phyloP scores from a whole-genome alignment of 495 filamentous ascomycete species.

The Podospora tetraspora region DNA sequence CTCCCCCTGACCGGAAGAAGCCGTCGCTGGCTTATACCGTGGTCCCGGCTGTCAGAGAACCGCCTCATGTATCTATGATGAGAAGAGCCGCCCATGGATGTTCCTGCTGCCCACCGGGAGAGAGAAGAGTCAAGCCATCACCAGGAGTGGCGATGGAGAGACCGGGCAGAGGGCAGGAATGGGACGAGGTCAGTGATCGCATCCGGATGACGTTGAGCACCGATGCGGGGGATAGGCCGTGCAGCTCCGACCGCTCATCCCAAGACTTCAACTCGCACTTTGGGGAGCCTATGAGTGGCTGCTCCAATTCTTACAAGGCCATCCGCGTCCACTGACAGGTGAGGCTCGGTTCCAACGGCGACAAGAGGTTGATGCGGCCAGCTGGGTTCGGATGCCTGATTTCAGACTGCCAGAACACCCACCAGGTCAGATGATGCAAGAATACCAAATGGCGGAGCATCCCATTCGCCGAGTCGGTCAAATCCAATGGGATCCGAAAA shows the following conservation, averaged over 20 bases:
- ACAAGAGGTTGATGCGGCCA: conserved; percentile 1
- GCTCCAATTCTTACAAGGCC: background rate
- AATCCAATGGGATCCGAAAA: conserved; percentile 3
- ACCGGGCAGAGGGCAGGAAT: background rate
- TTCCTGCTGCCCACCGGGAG: background rate
- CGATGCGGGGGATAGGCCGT: background rate
- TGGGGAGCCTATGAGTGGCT: background rate
- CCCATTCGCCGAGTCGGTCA: conserved; percentile 10
- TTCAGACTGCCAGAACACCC: background rate
- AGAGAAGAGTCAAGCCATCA: background rate
- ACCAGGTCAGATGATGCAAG: conserved; percentile 17
- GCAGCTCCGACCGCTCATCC: background rate
- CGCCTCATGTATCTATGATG: background rate
- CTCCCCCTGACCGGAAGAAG: background rate
- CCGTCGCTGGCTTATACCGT: background rate
- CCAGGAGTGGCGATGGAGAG: background rate
- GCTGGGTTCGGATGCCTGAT: conserved; percentile 7
- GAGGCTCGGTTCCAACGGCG: background rate
- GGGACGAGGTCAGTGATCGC: background rate
- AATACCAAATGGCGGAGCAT: background rate
- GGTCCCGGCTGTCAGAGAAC: background rate
- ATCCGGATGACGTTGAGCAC: conserved; percentile 9
- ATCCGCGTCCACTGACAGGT: background rate
- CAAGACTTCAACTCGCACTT: background rate
- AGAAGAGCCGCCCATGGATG: background rate